Evolutionary conservation across 2,329 filamentous ascomycete genomes (phyloP), one percentile per base, ranked within the genome.

Genomic region (Colletotrichum sp.): DNA sequence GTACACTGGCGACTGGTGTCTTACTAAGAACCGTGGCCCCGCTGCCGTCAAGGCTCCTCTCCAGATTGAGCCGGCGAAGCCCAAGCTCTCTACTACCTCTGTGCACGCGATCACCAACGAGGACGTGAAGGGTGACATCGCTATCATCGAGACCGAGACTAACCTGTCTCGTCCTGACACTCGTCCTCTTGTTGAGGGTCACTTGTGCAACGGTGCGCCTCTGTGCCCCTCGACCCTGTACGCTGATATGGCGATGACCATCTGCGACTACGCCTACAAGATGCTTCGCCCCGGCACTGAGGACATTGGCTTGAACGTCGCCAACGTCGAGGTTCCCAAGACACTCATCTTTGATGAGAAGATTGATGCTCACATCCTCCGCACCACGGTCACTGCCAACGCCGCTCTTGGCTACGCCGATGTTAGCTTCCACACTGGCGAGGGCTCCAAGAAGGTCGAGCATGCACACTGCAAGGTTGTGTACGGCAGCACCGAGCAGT

Each of bases 251-350:
- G 91, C 90, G 4, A 89, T 91, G 83, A 94, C 92, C 3, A 84
- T 93, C 19, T 89, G 88, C 67, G 87, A 92, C 77, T 93, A 94
- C 57, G 77, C 92, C 32, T 93, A 92, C 86, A 92, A 92, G 84
- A 86, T 93, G 79, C 83, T 93, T 32, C 88, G 89, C 9, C 92
- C 92, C 4, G 89, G 89, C 25, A 84, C 87, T 11, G 86, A 89
- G 68, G 87, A 89, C 36, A 87, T 92, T 25, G 91, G 91, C 27
- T 86, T 92, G 79, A 94, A 95, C 78, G 91, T 95, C 25, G 88
- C 88, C 78, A 87, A 92, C 65, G 92, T 95, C 87, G 91, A 93
- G 81, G 93, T 94, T 2, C 89, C 89, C 67, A 94, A 95, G 88
- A 92, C 93, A 39, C 87, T 96, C 76, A 93, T 96, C 77, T 88